phyloP scores from a whole-genome alignment of 768 basidiomycete species.

The Leccinum pellstonianum region DNA sequence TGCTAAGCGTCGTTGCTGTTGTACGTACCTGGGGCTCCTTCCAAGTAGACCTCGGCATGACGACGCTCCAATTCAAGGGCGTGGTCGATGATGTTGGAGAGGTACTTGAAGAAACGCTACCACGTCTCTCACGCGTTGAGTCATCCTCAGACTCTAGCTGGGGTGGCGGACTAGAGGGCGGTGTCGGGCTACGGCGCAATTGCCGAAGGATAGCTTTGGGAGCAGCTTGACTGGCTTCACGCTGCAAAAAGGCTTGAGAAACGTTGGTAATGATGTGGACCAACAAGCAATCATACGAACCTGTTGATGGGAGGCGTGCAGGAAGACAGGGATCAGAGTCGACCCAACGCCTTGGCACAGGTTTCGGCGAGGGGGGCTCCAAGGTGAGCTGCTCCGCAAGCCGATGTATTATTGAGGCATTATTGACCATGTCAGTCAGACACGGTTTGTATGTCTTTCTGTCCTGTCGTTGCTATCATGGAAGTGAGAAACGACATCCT shows the following conservation, averaged over 20 bases:
- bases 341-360: slow-evolving; percentile 40
- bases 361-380: slow-evolving; percentile 18
- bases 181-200: slow-evolving; percentile 45
- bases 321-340: slow-evolving; percentile 59
- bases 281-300: slow-evolving; percentile 37
- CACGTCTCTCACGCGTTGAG: slow-evolving; percentile 9
- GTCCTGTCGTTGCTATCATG: slow-evolving; percentile 10
- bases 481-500: slow-evolving; percentile 6
- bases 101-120: slow-evolving; percentile 16
- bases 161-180: slow-evolving; percentile 27
- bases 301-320: slow-evolving; percentile 63
- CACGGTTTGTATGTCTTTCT: slow-evolving; percentile 2
- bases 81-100: slow-evolving; percentile 26
- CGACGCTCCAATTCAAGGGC: slow-evolving; percentile 14
- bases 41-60: slow-evolving; percentile 35
- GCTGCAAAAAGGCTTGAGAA: slow-evolving; percentile 60
- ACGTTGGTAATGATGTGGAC: slow-evolving; percentile 22
- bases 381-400: slow-evolving; percentile 29
- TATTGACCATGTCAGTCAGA: slow-evolving; percentile 48
- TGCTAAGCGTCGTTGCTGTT: not conserved
- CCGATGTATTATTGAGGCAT: slow-evolving; percentile 37
- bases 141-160: slow-evolving; percentile 16
- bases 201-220: slow-evolving; percentile 59
- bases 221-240: slow-evolving; percentile 63
- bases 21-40: slow-evolving; percentile 52